These are phyloP conservation scores for Pichia sp. DNA, from an alignment of 1,139 yeast species.

Conservation along the genomic window DNA sequence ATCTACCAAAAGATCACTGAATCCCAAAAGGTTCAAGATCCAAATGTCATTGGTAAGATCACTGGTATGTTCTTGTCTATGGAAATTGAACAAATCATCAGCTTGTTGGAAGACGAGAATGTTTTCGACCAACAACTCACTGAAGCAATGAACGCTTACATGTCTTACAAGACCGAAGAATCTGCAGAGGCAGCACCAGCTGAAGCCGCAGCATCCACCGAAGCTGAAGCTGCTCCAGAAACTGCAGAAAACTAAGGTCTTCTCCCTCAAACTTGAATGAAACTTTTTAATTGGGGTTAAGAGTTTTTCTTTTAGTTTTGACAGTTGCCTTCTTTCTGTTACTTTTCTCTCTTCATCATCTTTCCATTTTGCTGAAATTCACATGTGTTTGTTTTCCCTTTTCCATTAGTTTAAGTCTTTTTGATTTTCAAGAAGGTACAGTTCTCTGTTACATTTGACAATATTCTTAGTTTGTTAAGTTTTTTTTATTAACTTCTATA, in stretches of 20 bases:
- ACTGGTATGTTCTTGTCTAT: slow-evolving; percentile 99
- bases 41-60: slow-evolving; percentile 97
- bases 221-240: slow-evolving; percentile 1
- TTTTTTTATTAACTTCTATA: slow-evolving; percentile 3
- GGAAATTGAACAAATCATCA: slow-evolving; percentile 86
- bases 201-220: slow-evolving; percentile 6
- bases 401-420: slow-evolving; percentile 3
- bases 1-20: slow-evolving; percentile 91
- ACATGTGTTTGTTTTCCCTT: slow-evolving; percentile 11
- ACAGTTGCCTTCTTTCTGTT: not conserved
- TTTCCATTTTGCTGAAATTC: slow-evolving; percentile 4
- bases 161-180: slow-evolving; percentile 54
- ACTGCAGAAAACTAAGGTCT: too few relatives aligned
- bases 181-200: slow-evolving; percentile 13
- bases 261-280: too few relatives aligned
- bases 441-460: slow-evolving; percentile 4
- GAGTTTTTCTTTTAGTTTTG: not conserved
- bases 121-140: slow-evolving; percentile 87
- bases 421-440: slow-evolving; percentile 1
- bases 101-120: slow-evolving; percentile 83
- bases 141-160: slow-evolving; percentile 92
- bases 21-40: slow-evolving; percentile 76
- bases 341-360: not conserved
- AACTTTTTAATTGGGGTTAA: slow-evolving; percentile 2
- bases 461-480: slow-evolving; percentile 2